phyloP scores from a whole-genome alignment of 495 filamentous ascomycete species.

The Echria macrotheca region DNA sequence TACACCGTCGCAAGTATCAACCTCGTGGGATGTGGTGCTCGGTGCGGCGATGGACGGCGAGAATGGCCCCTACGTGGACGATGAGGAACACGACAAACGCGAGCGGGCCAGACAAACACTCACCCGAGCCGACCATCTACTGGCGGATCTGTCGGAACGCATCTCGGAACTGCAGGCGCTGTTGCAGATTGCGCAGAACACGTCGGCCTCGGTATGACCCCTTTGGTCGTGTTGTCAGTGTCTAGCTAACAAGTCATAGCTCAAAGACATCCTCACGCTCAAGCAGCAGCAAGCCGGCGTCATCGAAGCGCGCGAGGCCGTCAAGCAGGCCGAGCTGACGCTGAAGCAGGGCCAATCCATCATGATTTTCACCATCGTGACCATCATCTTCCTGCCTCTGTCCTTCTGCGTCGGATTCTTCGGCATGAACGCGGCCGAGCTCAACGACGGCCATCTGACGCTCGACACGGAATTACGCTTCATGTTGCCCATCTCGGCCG shows the following conservation, averaged over 20 bases:
- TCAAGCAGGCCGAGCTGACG: slow-evolving; percentile 53
- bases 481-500: slow-evolving; percentile 32
- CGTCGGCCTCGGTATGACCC: slow-evolving; percentile 16
- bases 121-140: slow-evolving; percentile 15
- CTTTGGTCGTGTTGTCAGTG: too few relatives aligned
- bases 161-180: slow-evolving; percentile 23
- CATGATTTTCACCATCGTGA: slow-evolving; percentile 63
- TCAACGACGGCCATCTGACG: slow-evolving; percentile 19
- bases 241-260: slow-evolving; percentile 16
- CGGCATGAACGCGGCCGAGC: slow-evolving; percentile 34
- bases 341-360: slow-evolving; percentile 54
- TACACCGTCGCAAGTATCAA: not conserved
- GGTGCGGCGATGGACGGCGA: not conserved
- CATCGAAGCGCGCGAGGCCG: slow-evolving; percentile 52
- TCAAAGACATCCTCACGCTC: slow-evolving; percentile 49
- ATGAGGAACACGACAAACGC: not conserved
- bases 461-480: slow-evolving; percentile 22
- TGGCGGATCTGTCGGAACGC: slow-evolving; percentile 14
- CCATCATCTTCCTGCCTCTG: slow-evolving; percentile 47
- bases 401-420: slow-evolving; percentile 35
- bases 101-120: slow-evolving; percentile 18
- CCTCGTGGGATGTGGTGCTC: slow-evolving; percentile 6
- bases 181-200: slow-evolving; percentile 21
- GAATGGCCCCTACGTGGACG: not conserved
- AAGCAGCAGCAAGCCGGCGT: slow-evolving; percentile 63